Evolutionary conservation across 148 eudicot genomes (phyloP).

Genomic region (Beta vulgaris): DNA sequence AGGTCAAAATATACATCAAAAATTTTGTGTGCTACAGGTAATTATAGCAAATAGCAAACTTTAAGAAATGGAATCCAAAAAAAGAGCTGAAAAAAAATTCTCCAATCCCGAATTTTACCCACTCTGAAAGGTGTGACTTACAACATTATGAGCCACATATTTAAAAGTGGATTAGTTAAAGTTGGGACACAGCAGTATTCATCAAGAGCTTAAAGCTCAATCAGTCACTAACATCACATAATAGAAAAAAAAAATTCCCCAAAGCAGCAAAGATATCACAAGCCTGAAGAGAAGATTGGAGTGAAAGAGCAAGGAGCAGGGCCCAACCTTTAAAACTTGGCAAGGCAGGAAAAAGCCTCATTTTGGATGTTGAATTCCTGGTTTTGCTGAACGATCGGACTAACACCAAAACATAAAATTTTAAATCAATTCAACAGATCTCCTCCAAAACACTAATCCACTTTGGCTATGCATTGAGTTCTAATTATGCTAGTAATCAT

Average conservation of each 20-base stretch:
- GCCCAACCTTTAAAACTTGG: conserved; percentile 90
- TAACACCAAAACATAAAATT: too few relatives aligned
- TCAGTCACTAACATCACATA: too few relatives aligned
- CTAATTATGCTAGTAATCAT: too few relatives aligned
- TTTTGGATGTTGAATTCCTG: conserved; percentile 97
- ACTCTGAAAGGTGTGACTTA: not conserved
- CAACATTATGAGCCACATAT: not conserved
- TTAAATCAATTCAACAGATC: too few relatives aligned
- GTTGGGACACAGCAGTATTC: not conserved
- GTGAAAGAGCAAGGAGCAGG: not conserved
- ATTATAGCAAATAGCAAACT: not conserved
- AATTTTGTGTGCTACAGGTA: not conserved
- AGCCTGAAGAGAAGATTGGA: not conserved
- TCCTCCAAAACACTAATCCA: too few relatives aligned
- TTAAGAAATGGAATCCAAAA: not conserved
- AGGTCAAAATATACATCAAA: not conserved
- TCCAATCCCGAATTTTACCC: not conserved
- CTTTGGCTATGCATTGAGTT: too few relatives aligned
- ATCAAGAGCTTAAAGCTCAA: not conserved
- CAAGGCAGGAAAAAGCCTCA: conserved; percentile 97
- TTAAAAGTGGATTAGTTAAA: not conserved
- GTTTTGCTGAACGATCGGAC: conserved; percentile 92
- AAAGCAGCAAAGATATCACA: not conserved
- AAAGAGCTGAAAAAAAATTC: not conserved
- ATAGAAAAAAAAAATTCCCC: conserved; percentile 3